Base-by-base conservation (phyloP, 345 rosid genomes). In the Salix purpurea region DNA sequence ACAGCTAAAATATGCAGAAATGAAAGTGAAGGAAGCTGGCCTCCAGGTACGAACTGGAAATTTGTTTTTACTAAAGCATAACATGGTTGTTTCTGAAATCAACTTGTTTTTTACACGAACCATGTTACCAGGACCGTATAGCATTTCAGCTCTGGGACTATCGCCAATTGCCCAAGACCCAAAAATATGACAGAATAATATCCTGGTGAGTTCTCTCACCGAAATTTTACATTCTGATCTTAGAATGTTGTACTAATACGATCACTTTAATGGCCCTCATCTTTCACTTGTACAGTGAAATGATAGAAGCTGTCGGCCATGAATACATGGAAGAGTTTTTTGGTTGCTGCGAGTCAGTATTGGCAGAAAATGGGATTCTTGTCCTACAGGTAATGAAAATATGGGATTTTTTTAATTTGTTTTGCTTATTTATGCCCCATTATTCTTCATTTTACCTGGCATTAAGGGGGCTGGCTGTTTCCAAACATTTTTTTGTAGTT, bases 241-340 rank as follows among this genome's bases (percentile, higher is more conserved):
- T 70, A 34, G 28, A 37, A 42, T 80, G 61, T 48, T 8, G 3
- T 9, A 61, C 15, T 60, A 75, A 42, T 48, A 36, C 18, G 52
- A 21, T 34, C 40, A 60, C 26, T 75, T 75, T 71, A 7, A 64
- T 62, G 77, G 39, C 23, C 54, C 21, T 50, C n/a, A 5, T 6
- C 7, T 21, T 56, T 8, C 61, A 1, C 23, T 73, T 68, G 52
- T 80, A 52, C 88, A 93, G 99, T 14, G 99, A 90, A 90, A 93
- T 95, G 98, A 67, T 95, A 58, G 98, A 93, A 88, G 90, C 90
- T 14, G 97, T 95, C 65, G 99, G 99, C 5, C 98, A 95, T 28
- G 98, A 95, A 79, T 95, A 79, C 79, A 90, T 95, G 94, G 99
- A 91, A 72, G 90, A 85, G 46, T 95, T 89, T 83, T 91, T 93